A percentile compares a stretch with the other conserved stretches of the same genome.
Evolutionary conservation across 495 filamentous ascomycete genomes (phyloP).

Genomic region (Lichina pygmaea): DNA sequence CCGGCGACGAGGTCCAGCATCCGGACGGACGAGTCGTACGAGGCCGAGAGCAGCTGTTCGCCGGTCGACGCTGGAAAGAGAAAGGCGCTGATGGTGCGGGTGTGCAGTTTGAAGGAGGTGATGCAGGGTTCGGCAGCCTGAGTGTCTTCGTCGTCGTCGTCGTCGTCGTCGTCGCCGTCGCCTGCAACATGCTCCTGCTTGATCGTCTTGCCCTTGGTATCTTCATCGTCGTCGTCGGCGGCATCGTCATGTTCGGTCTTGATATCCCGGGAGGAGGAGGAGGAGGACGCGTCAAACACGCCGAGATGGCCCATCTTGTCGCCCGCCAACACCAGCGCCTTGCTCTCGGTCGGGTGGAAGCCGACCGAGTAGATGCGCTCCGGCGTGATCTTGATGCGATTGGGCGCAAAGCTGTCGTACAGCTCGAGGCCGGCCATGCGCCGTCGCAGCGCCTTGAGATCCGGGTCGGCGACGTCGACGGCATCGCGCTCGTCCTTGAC

Average conservation of each 20-base stretch:
- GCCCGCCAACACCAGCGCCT: constrained; percentile 78
- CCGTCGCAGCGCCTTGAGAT: constrained; percentile 46
- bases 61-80: constrained; percentile 44
- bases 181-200: constrained; percentile 18
- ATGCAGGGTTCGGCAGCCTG: constrained; percentile 48
- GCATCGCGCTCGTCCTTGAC: constrained; percentile 3
- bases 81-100: constrained; percentile 66
- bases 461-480: constrained; percentile 37
- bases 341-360: constrained; percentile 67
- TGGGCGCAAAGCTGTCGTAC: constrained; percentile 60
- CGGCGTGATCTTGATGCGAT: constrained; percentile 73
- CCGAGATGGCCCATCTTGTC: constrained; percentile 89
- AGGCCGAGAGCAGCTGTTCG: constrained; percentile 48
- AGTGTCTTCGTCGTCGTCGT: constrained; percentile 32
- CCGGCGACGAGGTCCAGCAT: constrained; percentile 63
- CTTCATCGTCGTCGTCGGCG: constrained; percentile 17
- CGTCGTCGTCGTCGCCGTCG: constrained; percentile 10
- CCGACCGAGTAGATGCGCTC: constrained; percentile 71
- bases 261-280: constrained; percentile 6
- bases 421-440: constrained; percentile 56
- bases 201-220: constrained; percentile 54
- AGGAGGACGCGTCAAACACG: constrained; percentile 67
- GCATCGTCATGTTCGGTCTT: constrained; percentile 30
- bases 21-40: constrained; percentile 87
- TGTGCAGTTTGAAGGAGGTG: constrained; percentile 67